Evolutionary conservation across 176 grass and related monocot genomes (phyloP).

Genomic region (Bonia amplexicaulis): DNA sequence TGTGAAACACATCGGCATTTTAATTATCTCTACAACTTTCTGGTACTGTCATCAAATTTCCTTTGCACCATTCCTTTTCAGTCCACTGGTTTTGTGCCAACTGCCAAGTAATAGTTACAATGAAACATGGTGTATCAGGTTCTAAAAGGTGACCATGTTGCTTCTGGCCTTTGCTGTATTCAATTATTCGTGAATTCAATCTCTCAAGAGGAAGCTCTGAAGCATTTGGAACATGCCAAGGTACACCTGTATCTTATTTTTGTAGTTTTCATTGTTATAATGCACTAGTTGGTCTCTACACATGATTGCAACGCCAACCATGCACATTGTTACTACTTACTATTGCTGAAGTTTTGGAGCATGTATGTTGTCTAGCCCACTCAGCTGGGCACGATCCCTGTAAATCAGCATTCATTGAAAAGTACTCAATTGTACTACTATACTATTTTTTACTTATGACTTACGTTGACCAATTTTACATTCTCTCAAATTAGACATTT

Average conservation of each 20-base stretch:
- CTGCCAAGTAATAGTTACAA: slow-evolving; percentile 23
- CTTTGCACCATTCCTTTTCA: slow-evolving; percentile 13
- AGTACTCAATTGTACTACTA: neutral
- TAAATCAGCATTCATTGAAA: neutral
- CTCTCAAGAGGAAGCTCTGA: slow-evolving; percentile 91
- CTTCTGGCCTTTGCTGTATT: slow-evolving; percentile 92
- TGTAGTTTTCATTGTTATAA: slow-evolving; percentile 2
- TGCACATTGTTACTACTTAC: neutral
- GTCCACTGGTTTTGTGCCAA: neutral
- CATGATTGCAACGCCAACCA: slow-evolving; percentile 7
- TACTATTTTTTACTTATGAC: neutral
- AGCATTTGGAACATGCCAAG: slow-evolving; percentile 86
- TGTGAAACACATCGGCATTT: slow-evolving; percentile 96
- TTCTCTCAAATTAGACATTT: neutral
- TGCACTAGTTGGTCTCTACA: slow-evolving; percentile 10
- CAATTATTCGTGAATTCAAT: slow-evolving; percentile 87
- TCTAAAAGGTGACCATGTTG: slow-evolving; percentile 88
- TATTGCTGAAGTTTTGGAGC: neutral
- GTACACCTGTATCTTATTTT: slow-evolving; percentile 31
- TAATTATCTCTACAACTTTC: slow-evolving; percentile 95
- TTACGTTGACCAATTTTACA: neutral
- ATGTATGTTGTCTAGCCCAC: slow-evolving; percentile 1
- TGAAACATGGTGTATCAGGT: slow-evolving; percentile 49
- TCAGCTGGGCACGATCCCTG: neutral
- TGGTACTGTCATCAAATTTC: slow-evolving; percentile 51